Evolutionary conservation across 805 yeast genomes (phyloP).

Genomic region (Candida golubevii): DNA sequence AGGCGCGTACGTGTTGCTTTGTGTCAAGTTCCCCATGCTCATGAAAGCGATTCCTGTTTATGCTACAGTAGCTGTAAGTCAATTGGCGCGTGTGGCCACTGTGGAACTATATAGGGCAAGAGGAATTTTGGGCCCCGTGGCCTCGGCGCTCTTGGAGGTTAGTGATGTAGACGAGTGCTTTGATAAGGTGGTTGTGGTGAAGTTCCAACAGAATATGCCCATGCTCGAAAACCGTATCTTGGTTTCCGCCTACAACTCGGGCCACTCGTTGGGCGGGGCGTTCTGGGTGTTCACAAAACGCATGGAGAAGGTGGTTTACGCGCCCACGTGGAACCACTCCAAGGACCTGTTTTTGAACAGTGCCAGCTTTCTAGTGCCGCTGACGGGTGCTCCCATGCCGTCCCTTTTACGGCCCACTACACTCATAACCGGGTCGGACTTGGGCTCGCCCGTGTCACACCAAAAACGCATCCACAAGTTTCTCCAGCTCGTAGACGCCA

Average conservation of each 20-base stretch:
- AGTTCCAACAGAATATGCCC: conserved; percentile 72
- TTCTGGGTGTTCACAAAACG: conserved; percentile 76
- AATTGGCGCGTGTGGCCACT: conserved; percentile 79
- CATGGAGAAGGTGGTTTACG: conserved; percentile 78
- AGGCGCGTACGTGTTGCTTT: conserved; percentile 73
- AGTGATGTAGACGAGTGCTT: conserved; percentile 77
- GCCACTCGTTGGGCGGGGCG: conserved; percentile 91
- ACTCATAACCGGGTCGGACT: conserved; percentile 65
- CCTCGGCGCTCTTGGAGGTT: conserved; percentile 53
- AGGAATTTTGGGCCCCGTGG: conserved; percentile 73
- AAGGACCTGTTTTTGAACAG: conserved; percentile 79
- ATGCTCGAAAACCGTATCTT: conserved; percentile 61
- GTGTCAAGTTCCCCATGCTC: conserved; percentile 52
- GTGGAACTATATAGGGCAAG: conserved; percentile 72
- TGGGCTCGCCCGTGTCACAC: conserved; percentile 62
- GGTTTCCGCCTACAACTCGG: conserved; percentile 83
- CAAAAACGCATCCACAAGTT: conserved; percentile 62
- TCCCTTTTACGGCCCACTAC: conserved; percentile 75
- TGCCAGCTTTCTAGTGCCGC: conserved; percentile 51
- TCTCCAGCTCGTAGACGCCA: conserved; percentile 56
- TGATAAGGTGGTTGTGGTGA: conserved; percentile 64
- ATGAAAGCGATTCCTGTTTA: conserved; percentile 67
- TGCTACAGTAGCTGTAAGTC: conserved; percentile 85
- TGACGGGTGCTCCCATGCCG: conserved; percentile 57
- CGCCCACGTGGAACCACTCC: conserved; percentile 94